Percentiles rank a stretch among this genome's conserved stretches.
Conservation (phyloP, 306 rosid species). For the Prosopis cineraria region DNA sequence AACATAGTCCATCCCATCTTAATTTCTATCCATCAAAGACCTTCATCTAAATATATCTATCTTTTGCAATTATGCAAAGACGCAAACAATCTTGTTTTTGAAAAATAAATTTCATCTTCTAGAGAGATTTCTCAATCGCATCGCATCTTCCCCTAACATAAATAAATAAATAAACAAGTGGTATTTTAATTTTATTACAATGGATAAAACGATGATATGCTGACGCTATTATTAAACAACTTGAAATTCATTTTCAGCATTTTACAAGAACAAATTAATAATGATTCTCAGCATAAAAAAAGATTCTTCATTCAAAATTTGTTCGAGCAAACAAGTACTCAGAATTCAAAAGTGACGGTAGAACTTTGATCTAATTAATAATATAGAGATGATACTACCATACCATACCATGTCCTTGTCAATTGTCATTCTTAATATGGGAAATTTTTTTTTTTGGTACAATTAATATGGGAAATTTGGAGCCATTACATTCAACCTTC, state of each 20-base stretch:
- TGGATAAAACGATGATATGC: not conserved
- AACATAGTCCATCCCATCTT: slow-evolving; percentile 14
- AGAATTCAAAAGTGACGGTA: not conserved
- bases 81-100: not conserved
- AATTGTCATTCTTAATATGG: not conserved
- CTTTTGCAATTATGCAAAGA: not conserved
- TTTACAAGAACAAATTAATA: not conserved
- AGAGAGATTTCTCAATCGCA: not conserved
- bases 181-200: not conserved
- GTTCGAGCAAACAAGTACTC: not conserved
- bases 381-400: not conserved
- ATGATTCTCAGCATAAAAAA: not conserved
- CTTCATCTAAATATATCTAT: not conserved
- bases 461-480: not conserved
- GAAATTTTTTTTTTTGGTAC: too few species aligned
- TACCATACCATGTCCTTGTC: not conserved
- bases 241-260: not conserved
- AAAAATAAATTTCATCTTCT: not conserved
- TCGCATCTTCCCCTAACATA: not conserved
- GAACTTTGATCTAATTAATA: not conserved
- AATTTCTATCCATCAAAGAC: not conserved
- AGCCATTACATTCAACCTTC: not conserved
- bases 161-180: too few species aligned
- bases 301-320: not conserved
- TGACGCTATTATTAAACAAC: not conserved